Evolutionary conservation across 2,329 filamentous ascomycete species (phyloP), one percentile per base, ranked within the genome.

Genomic region (Didymella arachidicola): DNA sequence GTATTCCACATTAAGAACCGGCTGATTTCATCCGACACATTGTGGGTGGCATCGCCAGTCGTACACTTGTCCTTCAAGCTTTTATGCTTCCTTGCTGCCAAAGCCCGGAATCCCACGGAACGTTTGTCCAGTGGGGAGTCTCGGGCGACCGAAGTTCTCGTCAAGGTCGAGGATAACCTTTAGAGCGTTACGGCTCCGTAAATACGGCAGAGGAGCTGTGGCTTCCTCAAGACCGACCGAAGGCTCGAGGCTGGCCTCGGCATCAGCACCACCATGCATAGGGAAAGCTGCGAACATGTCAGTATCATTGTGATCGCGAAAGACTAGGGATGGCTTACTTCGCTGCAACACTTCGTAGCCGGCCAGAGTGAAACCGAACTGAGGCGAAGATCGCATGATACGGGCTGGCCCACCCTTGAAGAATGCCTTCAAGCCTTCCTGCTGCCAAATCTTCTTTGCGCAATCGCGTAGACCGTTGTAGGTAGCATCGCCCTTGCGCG

Each of bases 381-480:
- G 95, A 16, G 95, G 95, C 12, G 93, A 97, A 0, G 93, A 97
- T 72, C 95, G 90, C 76, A 98, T 80, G 72, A 99, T 96, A 82
- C 95, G 92, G 8, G 95, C 95, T 1, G 94, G 93, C 1, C 95
- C 95, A 67, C 95, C 95, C 84, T 98, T 98, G 88, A 98, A 99
- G 84, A 99, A 99, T 26, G 95, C 95, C 63, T 85, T 87, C 85
- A 97, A 94, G 11, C 95, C 95, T 79, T 99, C 95, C 77, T 98
- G 91, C 77, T 89, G 87, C 81, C 84, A 89, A 70, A 99, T 91
- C 14, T 92, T 96, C 70, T 80, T 80, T 36, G 95, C 95, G 53
- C 89, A 91, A 79, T 99, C 92, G 55, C 92, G 87, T 46, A 99
- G 85, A 45, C 91, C 91, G 41, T 87, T 95, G 83, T 99, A 99